A percentile compares a stretch with the other conserved stretches of the same genome.
Evolutionary conservation across 768 basidiomycete genomes (phyloP).

Genomic region (Hysterangium stoloniferum): DNA sequence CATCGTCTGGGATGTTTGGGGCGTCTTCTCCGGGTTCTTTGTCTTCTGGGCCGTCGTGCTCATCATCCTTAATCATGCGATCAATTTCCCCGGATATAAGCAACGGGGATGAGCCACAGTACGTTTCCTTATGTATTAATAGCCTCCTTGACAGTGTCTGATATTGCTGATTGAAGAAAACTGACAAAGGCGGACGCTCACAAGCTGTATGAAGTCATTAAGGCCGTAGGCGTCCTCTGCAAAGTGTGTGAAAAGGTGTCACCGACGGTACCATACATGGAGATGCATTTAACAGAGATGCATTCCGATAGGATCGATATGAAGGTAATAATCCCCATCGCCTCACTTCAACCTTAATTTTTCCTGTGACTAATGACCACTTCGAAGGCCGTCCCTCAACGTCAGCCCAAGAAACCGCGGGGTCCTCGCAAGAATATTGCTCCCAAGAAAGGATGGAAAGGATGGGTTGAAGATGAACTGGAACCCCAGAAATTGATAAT

Average conservation of each 20-base stretch:
- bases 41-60: background rate
- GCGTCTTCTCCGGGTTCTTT: background rate
- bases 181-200: background rate
- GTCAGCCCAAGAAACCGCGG: slow-evolving; percentile 24
- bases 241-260: background rate
- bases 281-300: background rate
- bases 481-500: slow-evolving; percentile 81
- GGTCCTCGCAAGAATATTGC: slow-evolving; percentile 55
- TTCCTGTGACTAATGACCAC: background rate
- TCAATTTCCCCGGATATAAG: background rate
- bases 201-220: background rate
- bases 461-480: slow-evolving; percentile 60
- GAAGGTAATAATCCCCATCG: background rate
- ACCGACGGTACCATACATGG: background rate
- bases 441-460: slow-evolving; percentile 82
- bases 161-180: background rate
- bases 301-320: background rate
- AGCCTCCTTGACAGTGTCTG: background rate
- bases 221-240: background rate
- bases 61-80: background rate
- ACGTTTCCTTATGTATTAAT: too few species aligned
- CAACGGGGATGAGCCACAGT: too few species aligned
- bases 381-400: slow-evolving; percentile 15
- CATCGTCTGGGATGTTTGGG: background rate
- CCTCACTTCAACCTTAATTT: background rate